Evolutionary conservation across 192 early-diverging fungal genomes (phyloP), one percentile per base, ranked within the genome.

Genomic region (Entomortierella lignicola): DNA sequence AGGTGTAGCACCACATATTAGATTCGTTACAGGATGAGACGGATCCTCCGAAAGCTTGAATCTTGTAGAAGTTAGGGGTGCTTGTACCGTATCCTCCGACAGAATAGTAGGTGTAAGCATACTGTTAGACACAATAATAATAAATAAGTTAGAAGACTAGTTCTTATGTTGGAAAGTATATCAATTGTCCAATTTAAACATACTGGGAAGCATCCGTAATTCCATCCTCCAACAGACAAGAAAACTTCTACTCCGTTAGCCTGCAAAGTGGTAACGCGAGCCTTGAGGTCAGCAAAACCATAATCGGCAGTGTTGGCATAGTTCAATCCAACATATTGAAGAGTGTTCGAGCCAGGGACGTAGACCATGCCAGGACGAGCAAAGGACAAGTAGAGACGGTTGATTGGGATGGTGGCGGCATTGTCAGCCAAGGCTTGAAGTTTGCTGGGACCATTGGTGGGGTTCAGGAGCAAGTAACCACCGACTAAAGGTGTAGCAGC

Each of bases 1-100:
- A 79, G 26, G 75, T 79, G 67, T 79, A 79, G 63, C 75, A 79
- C 75, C 75, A 79, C 75, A 79, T 79, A 62, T 79, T 79, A 13
- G 75, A 60, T 44, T 79, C 67, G 8, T 67, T 79, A 48, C 75
- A 79, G 17, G 47, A 13, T 17, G 48, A 56, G 27, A 79, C 56
- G 0, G 67, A 69, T 25, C 73, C 68, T 4, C 75, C 75, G 37
- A 63, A 63, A 2, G 69, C 62, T 0, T 23, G 13, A 31, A 79
- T 79, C 68, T 79, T 79, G 67, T 70, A 79, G 68, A 69, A 79
- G 75, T 79, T 79, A 23, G 75, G 75, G 21, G 75, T 79, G 55
- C 55, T 60, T 17, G 67, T 70, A 18, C 75, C 75, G 41, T 79
- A 79, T n/a, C 75, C 75, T 55, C 75, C 75, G 8, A 79, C 75